A percentile compares a stretch with the other conserved stretches of the same genome.
Evolutionary conservation across 2,329 filamentous ascomycete genomes (phyloP).

Genomic region (Tetracladium maxilliforme): DNA sequence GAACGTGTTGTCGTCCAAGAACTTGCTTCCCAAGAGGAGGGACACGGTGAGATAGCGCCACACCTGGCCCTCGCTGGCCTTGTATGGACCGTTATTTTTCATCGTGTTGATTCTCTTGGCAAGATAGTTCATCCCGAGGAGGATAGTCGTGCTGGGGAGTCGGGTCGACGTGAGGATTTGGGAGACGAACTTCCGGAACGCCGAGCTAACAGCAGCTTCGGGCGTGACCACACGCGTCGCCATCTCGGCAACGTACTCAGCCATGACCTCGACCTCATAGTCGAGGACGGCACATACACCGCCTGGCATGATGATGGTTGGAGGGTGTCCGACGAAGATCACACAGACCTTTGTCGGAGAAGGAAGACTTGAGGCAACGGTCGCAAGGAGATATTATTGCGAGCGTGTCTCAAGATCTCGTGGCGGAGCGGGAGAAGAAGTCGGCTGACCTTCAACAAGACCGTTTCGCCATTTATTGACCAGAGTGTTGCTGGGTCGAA

Average conservation of each 20-base stretch:
- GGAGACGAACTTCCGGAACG: constrained; percentile 61
- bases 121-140: constrained; percentile 57
- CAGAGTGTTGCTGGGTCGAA: too few relatives aligned
- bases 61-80: constrained; percentile 36
- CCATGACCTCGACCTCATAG: constrained; percentile 68
- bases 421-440: too few relatives aligned
- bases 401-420: too few relatives aligned
- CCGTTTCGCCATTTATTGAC: too few relatives aligned
- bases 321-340: too few relatives aligned
- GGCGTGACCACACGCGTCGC: constrained; percentile 49
- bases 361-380: too few relatives aligned
- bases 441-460: too few relatives aligned
- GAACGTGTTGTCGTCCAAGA: constrained; percentile 66
- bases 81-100: constrained; percentile 22
- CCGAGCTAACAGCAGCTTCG: constrained; percentile 39
- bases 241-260: constrained; percentile 62
- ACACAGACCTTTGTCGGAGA: too few relatives aligned
- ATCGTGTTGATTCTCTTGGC: constrained; percentile 47
- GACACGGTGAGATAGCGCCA: constrained; percentile 57
- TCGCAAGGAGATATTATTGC: too few relatives aligned
- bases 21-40: constrained; percentile 60
- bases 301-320: constrained; percentile 28
- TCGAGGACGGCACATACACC: constrained; percentile 61
- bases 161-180: constrained; percentile 59
- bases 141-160: constrained; percentile 56